phyloP scores from a whole-genome alignment of 306 rosid genomes.

The Gleditsia sinensis region DNA sequence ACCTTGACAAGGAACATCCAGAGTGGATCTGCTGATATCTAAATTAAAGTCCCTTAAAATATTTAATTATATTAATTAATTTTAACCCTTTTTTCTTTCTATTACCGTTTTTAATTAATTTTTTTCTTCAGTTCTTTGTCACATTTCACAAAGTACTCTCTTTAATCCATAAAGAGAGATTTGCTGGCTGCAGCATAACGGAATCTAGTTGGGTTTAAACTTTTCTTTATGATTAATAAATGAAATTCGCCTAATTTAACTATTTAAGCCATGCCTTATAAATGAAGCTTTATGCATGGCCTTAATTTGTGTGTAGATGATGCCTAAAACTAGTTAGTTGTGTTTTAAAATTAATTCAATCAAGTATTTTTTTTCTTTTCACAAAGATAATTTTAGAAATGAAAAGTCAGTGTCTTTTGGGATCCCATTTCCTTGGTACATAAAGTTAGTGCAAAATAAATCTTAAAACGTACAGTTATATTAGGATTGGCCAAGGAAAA shows the following conservation, averaged over 20 bases:
- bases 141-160: background rate
- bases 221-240: slow-evolving; percentile 18
- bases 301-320: background rate
- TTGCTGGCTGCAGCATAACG: slow-evolving; percentile 21
- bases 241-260: slow-evolving; percentile 3
- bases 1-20: slow-evolving; percentile 37
- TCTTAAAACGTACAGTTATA: background rate
- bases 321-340: background rate
- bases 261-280: slow-evolving; percentile 20
- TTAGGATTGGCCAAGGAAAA: background rate
- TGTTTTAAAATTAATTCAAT: slow-evolving; percentile 26
- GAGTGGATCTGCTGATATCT: slow-evolving; percentile 20
- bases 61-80: background rate
- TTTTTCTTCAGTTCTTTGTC: background rate
- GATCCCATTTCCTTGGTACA: slow-evolving; percentile 22
- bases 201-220: background rate
- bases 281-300: slow-evolving; percentile 5
- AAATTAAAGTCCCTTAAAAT: slow-evolving; percentile 23
- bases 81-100: background rate
- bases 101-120: background rate
- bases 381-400: background rate
- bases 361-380: background rate
- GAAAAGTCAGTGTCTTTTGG: slow-evolving; percentile 16
- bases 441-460: slow-evolving; percentile 27
- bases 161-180: slow-evolving; percentile 11